Evolutionary conservation across 306 rosid species (phyloP).

Genomic region (Glycyrrhiza uralensis): DNA sequence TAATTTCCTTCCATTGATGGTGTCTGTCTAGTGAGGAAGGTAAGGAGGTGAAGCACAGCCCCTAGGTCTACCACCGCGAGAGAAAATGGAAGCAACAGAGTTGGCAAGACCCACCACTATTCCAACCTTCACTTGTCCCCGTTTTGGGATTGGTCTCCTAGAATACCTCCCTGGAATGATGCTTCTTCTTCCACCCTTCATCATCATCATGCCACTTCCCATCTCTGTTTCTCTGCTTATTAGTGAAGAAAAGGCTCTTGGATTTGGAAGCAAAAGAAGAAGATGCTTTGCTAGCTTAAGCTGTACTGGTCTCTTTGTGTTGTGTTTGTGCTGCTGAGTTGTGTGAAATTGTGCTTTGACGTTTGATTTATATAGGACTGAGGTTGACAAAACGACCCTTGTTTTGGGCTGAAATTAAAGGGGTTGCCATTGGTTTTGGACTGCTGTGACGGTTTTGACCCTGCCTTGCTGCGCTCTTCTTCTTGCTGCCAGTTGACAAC

Average conservation of each 20-base stretch:
- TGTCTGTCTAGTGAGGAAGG: neutral
- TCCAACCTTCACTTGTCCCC: constrained; percentile 68
- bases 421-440: constrained; percentile 5
- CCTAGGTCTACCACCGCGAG: constrained; percentile 3
- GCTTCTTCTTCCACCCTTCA: constrained; percentile 38
- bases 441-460: constrained; percentile 23
- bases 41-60: neutral
- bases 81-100: constrained; percentile 66
- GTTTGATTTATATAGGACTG: neutral
- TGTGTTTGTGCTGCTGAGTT: neutral
- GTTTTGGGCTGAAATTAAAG: neutral
- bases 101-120: constrained; percentile 59
- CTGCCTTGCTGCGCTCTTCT: neutral
- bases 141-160: constrained; percentile 57
- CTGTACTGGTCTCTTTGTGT: neutral
- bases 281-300: neutral
- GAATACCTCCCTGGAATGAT: constrained; percentile 17
- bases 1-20: neutral
- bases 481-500: neutral
- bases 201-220: constrained; percentile 34
- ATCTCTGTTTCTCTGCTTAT: neutral
- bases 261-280: neutral
- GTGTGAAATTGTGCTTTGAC: neutral
- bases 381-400: neutral
- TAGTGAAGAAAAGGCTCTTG: neutral